These are phyloP conservation scores for Sclerotinia borealis DNA, from an alignment of 2,329 filamentous ascomycete genomes.

Conservation along the genomic window DNA sequence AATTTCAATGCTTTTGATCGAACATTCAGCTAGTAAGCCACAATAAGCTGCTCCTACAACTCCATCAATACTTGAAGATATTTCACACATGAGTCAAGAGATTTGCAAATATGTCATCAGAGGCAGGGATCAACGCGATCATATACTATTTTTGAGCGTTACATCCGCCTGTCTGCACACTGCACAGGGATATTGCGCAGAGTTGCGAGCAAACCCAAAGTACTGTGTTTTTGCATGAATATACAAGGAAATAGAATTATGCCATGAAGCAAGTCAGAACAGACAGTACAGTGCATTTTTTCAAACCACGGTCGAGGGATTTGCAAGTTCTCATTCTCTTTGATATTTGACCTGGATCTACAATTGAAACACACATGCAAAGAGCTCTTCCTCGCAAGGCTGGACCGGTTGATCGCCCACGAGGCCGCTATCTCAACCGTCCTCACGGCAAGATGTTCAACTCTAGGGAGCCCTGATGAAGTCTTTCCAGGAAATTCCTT, in stretches of 20 bases:
- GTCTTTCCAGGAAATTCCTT: slow-evolving; percentile 7
- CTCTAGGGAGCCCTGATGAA: slow-evolving; percentile 1
- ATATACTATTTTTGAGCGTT: background rate
- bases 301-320: background rate
- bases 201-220: background rate
- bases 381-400: background rate
- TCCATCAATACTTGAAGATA: background rate
- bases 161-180: background rate
- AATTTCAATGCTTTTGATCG: background rate
- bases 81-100: background rate
- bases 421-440: background rate
- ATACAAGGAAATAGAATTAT: background rate
- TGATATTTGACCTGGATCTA: background rate
- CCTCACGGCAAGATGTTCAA: background rate
- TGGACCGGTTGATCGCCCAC: background rate
- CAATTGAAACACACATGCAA: slow-evolving; percentile 8
- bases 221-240: background rate
- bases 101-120: background rate
- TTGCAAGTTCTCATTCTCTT: background rate
- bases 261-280: background rate
- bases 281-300: too few relatives aligned
- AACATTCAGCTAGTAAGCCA: slow-evolving; percentile 8
- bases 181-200: background rate
- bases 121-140: background rate
- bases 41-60: background rate